Evolutionary conservation across 306 rosid genomes (phyloP), one percentile per base, ranked within the genome.

Genomic region (Corylus heterophylla): DNA sequence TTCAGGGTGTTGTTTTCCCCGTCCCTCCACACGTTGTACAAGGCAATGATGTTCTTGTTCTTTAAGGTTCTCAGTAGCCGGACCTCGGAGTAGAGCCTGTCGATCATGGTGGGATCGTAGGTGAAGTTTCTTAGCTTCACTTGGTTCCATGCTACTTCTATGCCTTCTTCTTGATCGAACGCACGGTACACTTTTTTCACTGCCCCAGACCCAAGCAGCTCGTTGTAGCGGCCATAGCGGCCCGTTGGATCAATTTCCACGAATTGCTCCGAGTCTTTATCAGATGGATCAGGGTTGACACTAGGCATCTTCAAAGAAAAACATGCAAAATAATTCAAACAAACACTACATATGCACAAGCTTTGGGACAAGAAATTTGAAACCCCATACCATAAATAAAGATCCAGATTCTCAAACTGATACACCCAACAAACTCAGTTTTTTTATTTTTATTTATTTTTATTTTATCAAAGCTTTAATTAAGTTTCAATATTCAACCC

Each of bases 61-160:
- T 70, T 74, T 37, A 94, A 66, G 79, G 88, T 84, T 73, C 90
- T 87, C 8, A 94, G 79, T 50, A 94, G 64, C 71, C 91, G 75
- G 63, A 94, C 98, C 79, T 94, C 97, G 12, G 97, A 87, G 84
- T 88, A 92, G 6, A 94, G 88, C 86, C 97, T 84, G 0, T 87
- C 94, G 5, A 91, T 82, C 96, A 94, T 92, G 12, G 92, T 76
- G 4, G 96, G 85, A 14, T 94, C 96, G 44, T 85, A 68, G 59
- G 71, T 81, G 76, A 94, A 92, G 66, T 91, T 89, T 3, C 89
- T 83, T 4, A 95, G 90, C 75, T 85, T 95, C 75, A 95, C 98
- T 80, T 92, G 94, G 90, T 94, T 94, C 98, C 98, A 94, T 12
- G 98, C 97, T 58, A 94, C 96, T 50, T 94, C 98, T 17, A 92